phyloP scores from a whole-genome alignment of 140 eudicot species.

The Senecio squalidus region DNA sequence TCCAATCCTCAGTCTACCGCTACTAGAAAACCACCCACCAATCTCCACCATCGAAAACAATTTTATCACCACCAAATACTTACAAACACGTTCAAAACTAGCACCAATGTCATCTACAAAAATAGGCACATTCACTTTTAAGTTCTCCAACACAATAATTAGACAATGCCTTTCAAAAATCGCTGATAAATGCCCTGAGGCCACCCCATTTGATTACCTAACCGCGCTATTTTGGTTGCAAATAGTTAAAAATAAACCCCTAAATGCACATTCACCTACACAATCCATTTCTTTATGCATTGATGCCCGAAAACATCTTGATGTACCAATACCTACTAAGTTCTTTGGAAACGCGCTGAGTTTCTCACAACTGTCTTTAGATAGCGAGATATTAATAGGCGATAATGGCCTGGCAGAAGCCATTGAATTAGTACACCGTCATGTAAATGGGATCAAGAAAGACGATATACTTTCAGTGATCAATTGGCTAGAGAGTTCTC shows the following conservation, averaged over 20 bases:
- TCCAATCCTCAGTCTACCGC: conserved; percentile 36
- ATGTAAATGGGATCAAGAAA: conserved; percentile 25
- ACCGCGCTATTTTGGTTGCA: conserved; percentile 51
- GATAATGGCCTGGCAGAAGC: conserved; percentile 18
- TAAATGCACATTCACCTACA: not conserved
- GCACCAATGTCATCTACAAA: conserved; percentile 12
- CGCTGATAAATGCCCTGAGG: conserved; percentile 27
- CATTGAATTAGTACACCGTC: conserved; percentile 33
- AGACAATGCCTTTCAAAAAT: conserved; percentile 32
- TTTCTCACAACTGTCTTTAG: conserved; percentile 32
- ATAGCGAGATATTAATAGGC: conserved; percentile 3
- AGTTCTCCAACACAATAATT: conserved; percentile 30
- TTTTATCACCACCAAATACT: conserved; percentile 9
- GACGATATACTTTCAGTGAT: conserved; percentile 30
- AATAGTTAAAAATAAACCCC: conserved; percentile 21
- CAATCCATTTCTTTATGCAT: conserved; percentile 38
- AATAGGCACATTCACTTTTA: conserved; percentile 45
- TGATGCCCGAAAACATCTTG: conserved; percentile 38
- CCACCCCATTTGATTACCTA: conserved; percentile 55
- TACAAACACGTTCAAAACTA: conserved; percentile 14
- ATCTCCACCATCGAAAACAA: not conserved
- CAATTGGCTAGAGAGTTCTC: conserved; percentile 28
- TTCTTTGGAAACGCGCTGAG: conserved; percentile 53
- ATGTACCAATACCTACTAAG: conserved; percentile 27
- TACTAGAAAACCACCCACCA: conserved; percentile 8